Evolutionary conservation across 2,329 filamentous ascomycete species (phyloP).

Genomic region (Hymenoscyphus linearis): DNA sequence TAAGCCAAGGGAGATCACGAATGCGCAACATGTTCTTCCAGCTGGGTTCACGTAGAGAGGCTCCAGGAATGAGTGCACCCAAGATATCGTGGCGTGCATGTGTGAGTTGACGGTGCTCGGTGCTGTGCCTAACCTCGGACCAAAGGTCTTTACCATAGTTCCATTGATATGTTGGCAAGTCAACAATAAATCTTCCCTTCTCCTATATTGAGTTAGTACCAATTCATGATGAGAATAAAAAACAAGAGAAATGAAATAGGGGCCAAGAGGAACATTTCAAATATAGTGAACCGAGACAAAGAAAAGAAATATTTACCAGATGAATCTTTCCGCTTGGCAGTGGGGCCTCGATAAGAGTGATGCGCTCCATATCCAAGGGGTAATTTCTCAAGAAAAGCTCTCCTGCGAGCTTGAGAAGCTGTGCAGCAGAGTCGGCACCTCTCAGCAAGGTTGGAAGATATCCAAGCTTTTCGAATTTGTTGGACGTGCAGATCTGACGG

Average conservation of each 20-base stretch:
- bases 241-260: too few relatives aligned
- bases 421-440: not conserved
- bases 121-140: constrained; percentile 44
- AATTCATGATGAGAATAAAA: constrained; percentile 40
- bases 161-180: constrained; percentile 48
- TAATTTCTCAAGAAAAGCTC: too few relatives aligned
- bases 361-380: too few relatives aligned
- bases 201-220: not conserved
- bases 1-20: constrained; percentile 46
- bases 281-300: too few relatives aligned
- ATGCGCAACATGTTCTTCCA: constrained; percentile 29
- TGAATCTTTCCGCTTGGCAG: too few relatives aligned
- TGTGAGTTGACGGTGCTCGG: constrained; percentile 39
- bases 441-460: not conserved
- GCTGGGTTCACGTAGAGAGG: constrained; percentile 11
- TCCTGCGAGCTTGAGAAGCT: too few relatives aligned
- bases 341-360: too few relatives aligned
- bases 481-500: constrained; percentile 9
- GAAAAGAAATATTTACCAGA: too few relatives aligned
- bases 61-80: constrained; percentile 22
- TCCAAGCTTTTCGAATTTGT: constrained; percentile 30
- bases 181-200: constrained; percentile 12
- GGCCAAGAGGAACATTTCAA: too few relatives aligned
- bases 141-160: constrained; percentile 46
- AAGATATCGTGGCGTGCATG: constrained; percentile 37